Conservation (phyloP, 2,329 filamentous ascomycete species). For the Penicillium sp. region DNA sequence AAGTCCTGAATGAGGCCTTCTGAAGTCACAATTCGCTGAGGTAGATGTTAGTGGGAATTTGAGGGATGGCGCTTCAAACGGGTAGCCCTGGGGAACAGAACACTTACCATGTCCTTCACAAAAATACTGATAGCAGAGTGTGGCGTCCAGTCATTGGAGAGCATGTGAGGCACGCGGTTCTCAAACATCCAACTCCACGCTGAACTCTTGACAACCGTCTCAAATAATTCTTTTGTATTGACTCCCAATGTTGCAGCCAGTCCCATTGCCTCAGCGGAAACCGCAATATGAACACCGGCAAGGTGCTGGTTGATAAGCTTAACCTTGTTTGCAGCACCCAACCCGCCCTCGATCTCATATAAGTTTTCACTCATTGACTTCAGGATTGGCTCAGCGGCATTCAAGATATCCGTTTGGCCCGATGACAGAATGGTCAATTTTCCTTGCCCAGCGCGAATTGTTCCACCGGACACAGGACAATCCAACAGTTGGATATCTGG, state of each 20-base stretch:
- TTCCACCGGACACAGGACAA: conserved; percentile 43
- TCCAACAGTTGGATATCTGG: conserved; percentile 36
- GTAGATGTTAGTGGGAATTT: not conserved
- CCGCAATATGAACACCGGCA: conserved; percentile 60
- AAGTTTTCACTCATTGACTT: conserved; percentile 41
- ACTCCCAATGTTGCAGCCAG: conserved; percentile 57
- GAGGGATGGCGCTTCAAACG: not conserved
- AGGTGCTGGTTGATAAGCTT: conserved; percentile 63
- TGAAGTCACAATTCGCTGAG: conserved; percentile 12
- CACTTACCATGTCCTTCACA: conserved; percentile 31
- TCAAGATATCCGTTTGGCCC: conserved; percentile 24
- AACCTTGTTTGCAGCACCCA: conserved; percentile 58
- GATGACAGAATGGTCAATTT: conserved; percentile 42
- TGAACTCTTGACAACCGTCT: conserved; percentile 25
- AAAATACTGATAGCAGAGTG: conserved; percentile 41
- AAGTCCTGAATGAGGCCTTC: conserved; percentile 9
- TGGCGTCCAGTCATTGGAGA: conserved; percentile 52
- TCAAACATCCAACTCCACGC: conserved; percentile 59
- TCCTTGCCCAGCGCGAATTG: conserved; percentile 40
- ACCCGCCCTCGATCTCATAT: conserved; percentile 54
- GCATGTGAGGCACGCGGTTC: conserved; percentile 56
- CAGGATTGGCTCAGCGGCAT: conserved; percentile 27
- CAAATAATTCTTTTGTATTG: conserved; percentile 41
- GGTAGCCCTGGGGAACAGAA: not conserved
- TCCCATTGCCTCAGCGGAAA: conserved; percentile 56